Base-by-base conservation (phyloP, 73 alveolate species). In the Uronychia binucleata region DNA sequence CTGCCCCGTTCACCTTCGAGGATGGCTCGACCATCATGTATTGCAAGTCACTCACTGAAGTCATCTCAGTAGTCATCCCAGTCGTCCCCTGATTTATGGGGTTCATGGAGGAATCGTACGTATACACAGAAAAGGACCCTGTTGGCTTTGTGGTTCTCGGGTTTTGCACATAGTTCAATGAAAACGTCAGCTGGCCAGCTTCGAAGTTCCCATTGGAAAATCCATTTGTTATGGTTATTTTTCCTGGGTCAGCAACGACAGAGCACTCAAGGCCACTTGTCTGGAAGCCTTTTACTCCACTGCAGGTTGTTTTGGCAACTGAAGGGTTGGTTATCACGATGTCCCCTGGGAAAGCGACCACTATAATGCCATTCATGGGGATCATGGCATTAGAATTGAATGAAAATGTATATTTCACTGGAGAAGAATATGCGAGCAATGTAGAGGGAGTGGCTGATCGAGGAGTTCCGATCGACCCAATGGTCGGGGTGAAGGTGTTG, bases 81-180 rank as follows among this genome's bases (percentile, higher is more conserved):
- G 59, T 33, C 1, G 32, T 1, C 29, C 13, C 19, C 1, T 31
- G 31, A 34, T 78, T 75, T 33, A 78, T 78, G 1, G 33, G 13
- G 13, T 11, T 34, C 26, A 31, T 75, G 13, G 84, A 13, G 31
- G 34, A 33, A 78, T 78, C 84, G 1, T 74, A 26, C 0, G 84
- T 78, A 28, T 31, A 14, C 0, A 78, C 31, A 30, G 84, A 33
- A 30, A 78, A n/a, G 8, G 84, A 78, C n/a, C 35, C 34, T 1
- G 84, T 33, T 13, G 84, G 28, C 26, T 33, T 75, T 35, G 26
- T 30, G 31, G n/a, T 32, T 78, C 84, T 78, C 67, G 88, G 93
- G 33, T 80, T 87, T 75, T 80, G 58, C 26, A 87, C 26, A 1
- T 89, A 88, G 33, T 59, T 31, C 0, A 86, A 59, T 30, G 28